These are phyloP conservation scores for Discostella pseudostelligera DNA, from an alignment of 108 stramenopile species.

Conservation along the genomic window DNA sequence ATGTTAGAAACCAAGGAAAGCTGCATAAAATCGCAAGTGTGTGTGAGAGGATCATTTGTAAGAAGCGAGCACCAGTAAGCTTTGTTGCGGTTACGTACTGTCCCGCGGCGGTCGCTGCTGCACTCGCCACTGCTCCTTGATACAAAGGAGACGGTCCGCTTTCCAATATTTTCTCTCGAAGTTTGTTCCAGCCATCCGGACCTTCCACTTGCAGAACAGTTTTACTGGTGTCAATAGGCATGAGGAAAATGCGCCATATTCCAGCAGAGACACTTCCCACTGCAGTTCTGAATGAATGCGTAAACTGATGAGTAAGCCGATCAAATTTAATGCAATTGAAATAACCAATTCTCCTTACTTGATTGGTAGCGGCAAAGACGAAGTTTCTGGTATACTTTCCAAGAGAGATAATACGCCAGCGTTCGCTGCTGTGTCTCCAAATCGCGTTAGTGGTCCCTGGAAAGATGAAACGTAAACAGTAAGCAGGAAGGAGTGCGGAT, in stretches of 20 bases:
- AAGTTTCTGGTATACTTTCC: constrained; percentile 61
- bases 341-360: constrained; percentile 22
- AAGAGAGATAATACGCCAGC: constrained; percentile 88
- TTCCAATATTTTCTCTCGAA: constrained; percentile 42
- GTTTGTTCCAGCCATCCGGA: constrained; percentile 46
- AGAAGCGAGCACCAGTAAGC: no score
- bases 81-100: no score
- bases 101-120: constrained; percentile 79
- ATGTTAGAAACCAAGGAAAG: constrained; percentile 76
- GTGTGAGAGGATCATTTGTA: no score
- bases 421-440: constrained; percentile 97
- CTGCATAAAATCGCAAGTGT: no score
- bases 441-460: constrained; percentile 85
- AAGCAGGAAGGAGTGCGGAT: background rate
- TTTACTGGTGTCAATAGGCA: constrained; percentile 95
- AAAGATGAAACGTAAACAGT: background rate
- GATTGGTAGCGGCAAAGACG: constrained; percentile 63
- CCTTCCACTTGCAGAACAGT: constrained; percentile 95
- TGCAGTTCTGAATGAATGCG: constrained; percentile 40
- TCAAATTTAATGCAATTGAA: background rate
- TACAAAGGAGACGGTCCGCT: constrained; percentile 72
- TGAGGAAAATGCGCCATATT: constrained; percentile 83
- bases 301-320: background rate
- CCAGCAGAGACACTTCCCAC: constrained; percentile 77
- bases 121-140: constrained; percentile 80